These are phyloP conservation scores for Clohesyomyces aquaticus DNA, from an alignment of 495 filamentous ascomycete species.

Conservation along the genomic window DNA sequence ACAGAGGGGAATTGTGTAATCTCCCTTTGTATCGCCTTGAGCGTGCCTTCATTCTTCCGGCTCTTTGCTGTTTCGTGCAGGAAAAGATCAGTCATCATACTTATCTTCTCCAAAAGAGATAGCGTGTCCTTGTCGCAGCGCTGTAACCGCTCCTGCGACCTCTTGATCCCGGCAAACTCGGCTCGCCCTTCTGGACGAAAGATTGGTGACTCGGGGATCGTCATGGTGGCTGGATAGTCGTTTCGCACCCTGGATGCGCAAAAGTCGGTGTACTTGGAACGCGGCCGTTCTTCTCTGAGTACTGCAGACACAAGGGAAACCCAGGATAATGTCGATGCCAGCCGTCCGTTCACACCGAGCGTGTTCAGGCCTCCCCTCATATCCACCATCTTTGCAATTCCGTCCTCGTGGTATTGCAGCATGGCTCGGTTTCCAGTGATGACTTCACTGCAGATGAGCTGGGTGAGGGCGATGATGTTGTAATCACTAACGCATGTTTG, in stretches of 20 bases:
- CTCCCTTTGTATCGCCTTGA: conserved; percentile 28
- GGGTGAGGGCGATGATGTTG: conserved; percentile 45
- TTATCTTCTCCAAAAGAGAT: conserved; percentile 25
- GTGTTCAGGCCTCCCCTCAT: conserved; percentile 39
- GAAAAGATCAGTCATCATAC: conserved; percentile 38
- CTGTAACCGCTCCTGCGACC: conserved; percentile 5
- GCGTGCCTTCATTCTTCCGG: conserved; percentile 14
- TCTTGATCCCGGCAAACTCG: conserved; percentile 33
- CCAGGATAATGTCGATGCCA: conserved; percentile 35
- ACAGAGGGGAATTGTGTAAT: conserved; percentile 19
- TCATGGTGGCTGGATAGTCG: conserved; percentile 17
- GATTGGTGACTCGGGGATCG: conserved; percentile 42
- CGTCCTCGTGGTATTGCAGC: conserved; percentile 39
- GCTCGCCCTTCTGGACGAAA: conserved; percentile 35
- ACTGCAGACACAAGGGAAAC: conserved; percentile 37
- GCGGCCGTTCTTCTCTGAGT: conserved; percentile 36
- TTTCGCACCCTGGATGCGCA: conserved; percentile 13
- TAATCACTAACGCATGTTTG: conserved; percentile 31
- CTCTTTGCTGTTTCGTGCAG: conserved; percentile 31
- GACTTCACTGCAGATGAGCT: conserved; percentile 44
- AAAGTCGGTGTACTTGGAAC: conserved; percentile 35
- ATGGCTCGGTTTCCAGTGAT: conserved; percentile 37
- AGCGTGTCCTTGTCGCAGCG: conserved; percentile 20
- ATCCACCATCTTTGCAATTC: conserved; percentile 41
- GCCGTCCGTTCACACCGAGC: conserved; percentile 30